phyloP scores from a whole-genome alignment of 139 green algal species.

The Picocystis salinarum region DNA sequence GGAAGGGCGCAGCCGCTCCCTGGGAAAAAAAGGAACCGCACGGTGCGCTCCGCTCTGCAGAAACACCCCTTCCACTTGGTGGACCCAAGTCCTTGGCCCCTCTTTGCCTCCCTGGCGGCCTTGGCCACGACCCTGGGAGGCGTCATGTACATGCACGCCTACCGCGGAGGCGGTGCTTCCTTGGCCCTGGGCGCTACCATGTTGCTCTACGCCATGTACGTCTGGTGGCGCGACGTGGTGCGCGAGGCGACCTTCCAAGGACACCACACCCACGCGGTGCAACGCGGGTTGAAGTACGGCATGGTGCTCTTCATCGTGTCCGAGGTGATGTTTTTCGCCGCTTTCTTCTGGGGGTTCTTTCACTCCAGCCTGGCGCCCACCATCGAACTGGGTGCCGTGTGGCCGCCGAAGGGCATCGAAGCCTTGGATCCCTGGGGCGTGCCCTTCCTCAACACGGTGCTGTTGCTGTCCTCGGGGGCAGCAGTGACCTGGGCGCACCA shows the following conservation, averaged over 20 bases:
- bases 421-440: conserved; percentile 36
- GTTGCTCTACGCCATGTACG: conserved; percentile 38
- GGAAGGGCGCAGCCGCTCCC: no score
- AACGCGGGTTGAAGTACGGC: conserved; percentile 22
- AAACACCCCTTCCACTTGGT: conserved; percentile 40
- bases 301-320: conserved; percentile 2
- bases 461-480: conserved; percentile 31
- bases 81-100: conserved; percentile 33
- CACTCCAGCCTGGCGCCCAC: conserved; percentile 38
- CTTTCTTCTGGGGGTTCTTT: conserved; percentile 49
- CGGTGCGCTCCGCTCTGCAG: conserved; percentile 11
- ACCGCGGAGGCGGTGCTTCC: conserved; percentile 26
- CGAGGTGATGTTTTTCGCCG: conserved; percentile 11
- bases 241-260: conserved; percentile 31
- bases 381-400: conserved; percentile 36
- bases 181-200: conserved; percentile 27
- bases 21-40: background rate
- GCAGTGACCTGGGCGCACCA: conserved; percentile 39
- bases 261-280: conserved; percentile 30
- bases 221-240: conserved; percentile 43
- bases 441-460: conserved; percentile 41
- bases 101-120: conserved; percentile 23
- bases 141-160: conserved; percentile 44
- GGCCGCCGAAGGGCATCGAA: conserved; percentile 40
- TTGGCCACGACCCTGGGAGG: conserved; percentile 32